Evolutionary conservation across 139 green algal genomes (phyloP).

Genomic region (Closterium sp.): DNA sequence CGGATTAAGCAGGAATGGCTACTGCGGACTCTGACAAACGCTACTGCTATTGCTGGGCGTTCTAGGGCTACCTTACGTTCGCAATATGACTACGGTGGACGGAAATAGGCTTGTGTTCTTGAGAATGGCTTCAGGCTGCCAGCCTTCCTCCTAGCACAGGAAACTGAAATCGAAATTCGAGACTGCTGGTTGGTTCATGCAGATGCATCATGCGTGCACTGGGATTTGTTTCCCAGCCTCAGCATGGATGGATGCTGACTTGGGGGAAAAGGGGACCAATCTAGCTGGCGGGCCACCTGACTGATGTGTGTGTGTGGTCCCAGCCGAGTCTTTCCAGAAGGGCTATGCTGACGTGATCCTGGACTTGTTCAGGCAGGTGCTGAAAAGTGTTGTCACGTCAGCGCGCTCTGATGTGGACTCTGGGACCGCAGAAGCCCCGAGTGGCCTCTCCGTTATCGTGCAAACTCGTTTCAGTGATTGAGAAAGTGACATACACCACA

Average conservation of each 20-base stretch:
- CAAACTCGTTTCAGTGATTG: neutral
- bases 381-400: neutral
- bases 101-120: no score
- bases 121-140: no score
- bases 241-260: no score
- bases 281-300: neutral
- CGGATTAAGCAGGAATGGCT: no score
- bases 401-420: neutral
- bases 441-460: neutral
- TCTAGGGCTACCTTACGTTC: no score
- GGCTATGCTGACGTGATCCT: neutral
- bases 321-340: neutral
- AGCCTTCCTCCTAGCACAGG: neutral
- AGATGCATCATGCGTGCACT: neutral
- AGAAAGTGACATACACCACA: no score
- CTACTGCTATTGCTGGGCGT: no score
- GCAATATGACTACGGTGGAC: no score
- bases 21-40: no score
- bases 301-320: neutral
- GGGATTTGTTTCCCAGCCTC: no score
- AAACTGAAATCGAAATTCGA: neutral
- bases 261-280: neutral
- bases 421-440: neutral
- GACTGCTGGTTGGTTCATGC: neutral
- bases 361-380: neutral